These are phyloP conservation scores for Trametes cinnabarina DNA, from an alignment of 768 basidiomycete genomes.

Conservation along the genomic window DNA sequence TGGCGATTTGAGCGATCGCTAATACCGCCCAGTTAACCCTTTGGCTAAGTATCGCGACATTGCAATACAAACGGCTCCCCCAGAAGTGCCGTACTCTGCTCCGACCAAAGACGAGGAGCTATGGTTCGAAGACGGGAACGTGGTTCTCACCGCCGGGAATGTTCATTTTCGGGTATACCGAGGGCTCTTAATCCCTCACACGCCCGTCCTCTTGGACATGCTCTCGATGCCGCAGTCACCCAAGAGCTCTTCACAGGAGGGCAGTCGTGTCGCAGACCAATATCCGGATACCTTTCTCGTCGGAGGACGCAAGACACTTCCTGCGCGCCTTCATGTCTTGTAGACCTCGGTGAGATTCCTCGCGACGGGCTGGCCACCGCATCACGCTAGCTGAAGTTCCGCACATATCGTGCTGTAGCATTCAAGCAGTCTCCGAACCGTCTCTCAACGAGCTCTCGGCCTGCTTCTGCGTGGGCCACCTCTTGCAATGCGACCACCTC, in stretches of 20 bases:
- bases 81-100: no score
- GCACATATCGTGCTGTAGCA: not conserved
- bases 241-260: not conserved
- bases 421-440: not conserved
- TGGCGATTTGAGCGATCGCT: no score
- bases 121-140: slow-evolving; percentile 22
- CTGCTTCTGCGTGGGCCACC: slow-evolving; percentile 4
- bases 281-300: not conserved
- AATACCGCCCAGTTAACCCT: no score
- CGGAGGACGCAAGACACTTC: not conserved
- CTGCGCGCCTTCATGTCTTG: not conserved
- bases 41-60: no score
- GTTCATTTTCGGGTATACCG: slow-evolving; percentile 14
- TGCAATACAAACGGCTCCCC: no score
- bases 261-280: no score
- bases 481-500: not conserved
- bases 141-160: slow-evolving; percentile 11
- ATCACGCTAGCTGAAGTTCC: no score
- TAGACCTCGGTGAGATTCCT: not conserved
- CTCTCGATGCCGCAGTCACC: not conserved
- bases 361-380: no score
- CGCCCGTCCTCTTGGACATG: slow-evolving; percentile 15
- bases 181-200: slow-evolving; percentile 3
- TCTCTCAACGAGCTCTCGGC: slow-evolving; percentile 1
- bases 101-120: slow-evolving; percentile 1